These are phyloP conservation scores for Lasiodiplodia gonubiensis DNA, from an alignment of 2,329 filamentous ascomycete genomes.

Conservation along the genomic window DNA sequence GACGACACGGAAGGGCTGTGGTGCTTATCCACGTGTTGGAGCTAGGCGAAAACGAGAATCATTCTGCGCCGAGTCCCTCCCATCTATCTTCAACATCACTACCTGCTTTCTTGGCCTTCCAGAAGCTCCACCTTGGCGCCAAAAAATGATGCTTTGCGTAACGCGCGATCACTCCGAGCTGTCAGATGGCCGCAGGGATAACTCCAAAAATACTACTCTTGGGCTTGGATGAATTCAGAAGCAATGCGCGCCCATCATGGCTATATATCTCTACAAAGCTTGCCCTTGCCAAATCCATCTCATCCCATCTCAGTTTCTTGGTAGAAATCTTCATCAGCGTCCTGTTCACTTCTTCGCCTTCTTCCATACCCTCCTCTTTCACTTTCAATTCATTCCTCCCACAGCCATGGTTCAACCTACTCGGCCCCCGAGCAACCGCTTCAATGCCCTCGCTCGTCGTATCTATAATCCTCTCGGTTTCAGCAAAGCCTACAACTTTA, in stretches of 20 bases:
- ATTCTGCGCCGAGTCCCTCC: background rate
- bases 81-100: too few relatives aligned
- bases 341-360: background rate
- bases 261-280: background rate
- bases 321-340: too few relatives aligned
- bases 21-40: background rate
- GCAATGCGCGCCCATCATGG: background rate
- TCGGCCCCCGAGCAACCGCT: conserved; percentile 29
- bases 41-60: background rate
- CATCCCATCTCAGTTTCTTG: too few relatives aligned
- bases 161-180: background rate
- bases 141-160: background rate
- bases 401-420: conserved; percentile 31
- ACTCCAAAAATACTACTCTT: background rate
- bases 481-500: conserved; percentile 62
- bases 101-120: background rate
- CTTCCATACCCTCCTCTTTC: background rate
- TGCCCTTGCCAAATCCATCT: background rate
- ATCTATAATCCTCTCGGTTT: conserved; percentile 61
- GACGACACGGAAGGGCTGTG: background rate
- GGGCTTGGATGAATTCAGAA: background rate
- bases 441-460: conserved; percentile 30
- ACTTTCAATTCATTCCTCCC: background rate
- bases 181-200: background rate
- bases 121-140: background rate